phyloP scores from a whole-genome alignment of 2,329 filamentous ascomycete species.

The Botrytis galanthina region DNA sequence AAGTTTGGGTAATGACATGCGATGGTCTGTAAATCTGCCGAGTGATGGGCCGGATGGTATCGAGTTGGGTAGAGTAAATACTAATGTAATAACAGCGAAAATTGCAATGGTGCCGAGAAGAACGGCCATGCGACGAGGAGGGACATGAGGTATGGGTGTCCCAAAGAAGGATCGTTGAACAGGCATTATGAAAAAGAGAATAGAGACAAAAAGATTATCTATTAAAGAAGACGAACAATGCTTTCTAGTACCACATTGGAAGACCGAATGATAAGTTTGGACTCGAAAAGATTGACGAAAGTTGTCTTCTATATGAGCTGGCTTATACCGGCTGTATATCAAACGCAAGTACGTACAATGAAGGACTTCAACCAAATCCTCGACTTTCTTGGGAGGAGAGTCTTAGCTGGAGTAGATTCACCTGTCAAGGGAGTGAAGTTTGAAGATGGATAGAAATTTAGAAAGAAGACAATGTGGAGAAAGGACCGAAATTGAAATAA shows the following conservation, averaged over 20 bases:
- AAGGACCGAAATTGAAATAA: background rate
- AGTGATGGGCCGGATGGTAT: conserved; percentile 50
- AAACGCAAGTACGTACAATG: background rate
- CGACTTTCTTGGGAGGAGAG: background rate
- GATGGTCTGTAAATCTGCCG: conserved; percentile 50
- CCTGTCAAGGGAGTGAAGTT: background rate
- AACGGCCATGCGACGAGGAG: conserved; percentile 52
- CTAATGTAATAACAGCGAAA: conserved; percentile 53
- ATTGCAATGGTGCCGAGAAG: conserved; percentile 51
- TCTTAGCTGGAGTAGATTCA: background rate
- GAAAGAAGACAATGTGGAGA: background rate
- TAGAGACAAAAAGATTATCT: background rate
- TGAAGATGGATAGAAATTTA: background rate
- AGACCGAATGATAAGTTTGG: background rate
- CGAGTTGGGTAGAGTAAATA: conserved; percentile 51
- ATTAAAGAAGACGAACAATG: background rate
- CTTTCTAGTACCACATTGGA: background rate
- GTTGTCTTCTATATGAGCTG: conserved; percentile 12
- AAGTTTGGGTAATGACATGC: conserved; percentile 50
- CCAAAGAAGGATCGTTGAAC: conserved; percentile 49
- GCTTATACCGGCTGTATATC: background rate
- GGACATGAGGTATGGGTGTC: conserved; percentile 50
- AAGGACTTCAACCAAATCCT: background rate
- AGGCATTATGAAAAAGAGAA: conserved; percentile 42
- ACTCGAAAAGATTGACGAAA: background rate